Percentiles rank a stretch among this genome's conserved stretches.
Conservation (phyloP, 768 basidiomycete genomes). For the Naganishia randhawae region DNA sequence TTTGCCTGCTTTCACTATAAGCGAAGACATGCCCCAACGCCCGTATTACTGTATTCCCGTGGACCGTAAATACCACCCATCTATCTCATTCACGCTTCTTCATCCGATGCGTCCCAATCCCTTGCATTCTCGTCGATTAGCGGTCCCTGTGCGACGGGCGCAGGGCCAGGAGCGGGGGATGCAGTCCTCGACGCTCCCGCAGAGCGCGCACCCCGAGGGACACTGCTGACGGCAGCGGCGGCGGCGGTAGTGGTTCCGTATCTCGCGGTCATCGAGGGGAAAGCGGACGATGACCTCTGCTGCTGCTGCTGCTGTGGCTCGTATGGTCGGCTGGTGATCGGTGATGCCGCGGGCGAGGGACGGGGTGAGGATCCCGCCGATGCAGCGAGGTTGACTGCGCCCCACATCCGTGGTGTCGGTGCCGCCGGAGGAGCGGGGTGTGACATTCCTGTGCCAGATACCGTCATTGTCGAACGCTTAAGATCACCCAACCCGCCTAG, state of each 20-base stretch:
- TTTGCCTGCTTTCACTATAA: too few species aligned
- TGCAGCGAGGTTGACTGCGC: conserved; percentile 4
- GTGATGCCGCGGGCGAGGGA: conserved; percentile 9
- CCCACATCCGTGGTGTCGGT: conserved; percentile 22
- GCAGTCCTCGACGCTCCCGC: not conserved
- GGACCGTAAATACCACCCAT: too few species aligned
- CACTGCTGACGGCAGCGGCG: not conserved
- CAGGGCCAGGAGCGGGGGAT: not conserved
- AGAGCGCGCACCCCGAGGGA: not conserved
- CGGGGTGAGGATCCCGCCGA: not conserved
- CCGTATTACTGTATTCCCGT: too few species aligned
- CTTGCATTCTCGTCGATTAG: conserved; percentile 18
- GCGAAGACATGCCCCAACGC: too few species aligned
- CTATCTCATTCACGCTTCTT: conserved; percentile 10
- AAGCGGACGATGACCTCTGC: not conserved
- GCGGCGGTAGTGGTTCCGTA: not conserved
- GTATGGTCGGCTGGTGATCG: not conserved
- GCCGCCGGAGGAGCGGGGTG: not conserved
- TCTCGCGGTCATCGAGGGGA: not conserved
- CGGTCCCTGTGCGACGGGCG: not conserved
- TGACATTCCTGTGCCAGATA: not conserved
- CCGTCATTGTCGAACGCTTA: conserved; percentile 6
- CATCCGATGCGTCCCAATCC: conserved; percentile 31
- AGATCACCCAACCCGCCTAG: conserved; percentile 30
- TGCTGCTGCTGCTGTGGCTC: not conserved